Evolutionary conservation across 2,329 filamentous ascomycete species (phyloP), one percentile per base, ranked within the genome.

Genomic region (Ophiocordyceps robertsii): DNA sequence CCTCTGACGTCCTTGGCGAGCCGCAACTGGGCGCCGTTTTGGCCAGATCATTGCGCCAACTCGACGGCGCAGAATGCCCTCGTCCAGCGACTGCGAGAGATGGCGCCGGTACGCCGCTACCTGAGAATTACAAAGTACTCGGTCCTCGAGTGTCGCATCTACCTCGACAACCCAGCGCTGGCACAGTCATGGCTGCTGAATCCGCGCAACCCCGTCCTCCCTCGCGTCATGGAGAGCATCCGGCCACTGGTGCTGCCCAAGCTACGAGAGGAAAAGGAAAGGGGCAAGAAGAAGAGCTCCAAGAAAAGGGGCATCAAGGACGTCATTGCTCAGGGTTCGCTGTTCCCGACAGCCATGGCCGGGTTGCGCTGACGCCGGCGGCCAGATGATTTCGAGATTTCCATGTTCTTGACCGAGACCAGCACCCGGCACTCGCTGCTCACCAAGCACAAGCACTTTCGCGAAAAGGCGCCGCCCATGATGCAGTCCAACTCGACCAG

Each of bases 111-210:
- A 39, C 80, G 89, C 45, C 78, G 89, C 53, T 95, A 96, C 59
- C 72, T 96, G 43, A 79, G 90, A 41, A 94, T 96, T 53, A 90
- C 84, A 43, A 89, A 90, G 58, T 85, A 87, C 61, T 95, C 90
- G 5, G 88, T 95, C 29, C 74, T 98, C n/a, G 92, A 98, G 71
- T 88, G 86, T 49, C 88, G 89, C 50, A 92, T 98, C 51, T 96
- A 96, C 62, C 78, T 95, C 38, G 90, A 96, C 50, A 89, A 90
- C 53, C 92, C 92, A 1, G 77, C 82, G 12, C 77, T 95, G 46
- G 77, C 79, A 21, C 77, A 86, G 50, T 80, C 82, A 56, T 95
- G 93, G 80, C 76, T 98, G 16, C 74, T 95, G 49, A 82, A 84
- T 53, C 73, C 83, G 31, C 77, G 80, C 49, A 71, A 88, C 52